Percentiles rank a stretch among this genome's conserved stretches.
Conservation (phyloP, 169 alveolate genomes). For the Plasmodium gallinaceum region DNA sequence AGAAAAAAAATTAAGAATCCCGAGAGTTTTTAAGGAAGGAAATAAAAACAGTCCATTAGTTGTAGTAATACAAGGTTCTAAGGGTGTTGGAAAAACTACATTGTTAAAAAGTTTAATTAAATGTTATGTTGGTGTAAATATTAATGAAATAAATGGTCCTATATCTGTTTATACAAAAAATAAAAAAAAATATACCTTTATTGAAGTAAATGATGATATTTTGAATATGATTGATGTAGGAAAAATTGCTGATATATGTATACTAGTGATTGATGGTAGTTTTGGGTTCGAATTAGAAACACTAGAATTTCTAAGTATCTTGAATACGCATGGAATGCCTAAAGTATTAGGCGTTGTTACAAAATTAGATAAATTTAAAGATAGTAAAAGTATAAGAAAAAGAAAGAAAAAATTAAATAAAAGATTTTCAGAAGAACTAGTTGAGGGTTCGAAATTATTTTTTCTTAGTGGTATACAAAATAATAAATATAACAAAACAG, state of each 20-base stretch:
- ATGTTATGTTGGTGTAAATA: constrained; percentile 92
- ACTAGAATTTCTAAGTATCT: constrained; percentile 97
- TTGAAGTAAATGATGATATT: constrained; percentile 97
- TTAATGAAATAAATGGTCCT: constrained; percentile 92
- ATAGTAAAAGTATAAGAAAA: constrained; percentile 93
- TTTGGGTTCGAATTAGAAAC: constrained; percentile 99
- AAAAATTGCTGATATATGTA: constrained; percentile 97
- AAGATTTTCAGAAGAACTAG: constrained; percentile 97
- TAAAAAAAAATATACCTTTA: constrained; percentile 95
- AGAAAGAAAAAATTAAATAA: constrained; percentile 95
- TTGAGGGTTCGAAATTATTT: constrained; percentile 98
- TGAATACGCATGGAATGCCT: constrained; percentile 95
- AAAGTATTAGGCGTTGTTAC: constrained; percentile 97
- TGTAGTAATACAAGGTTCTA: constrained; percentile 96
- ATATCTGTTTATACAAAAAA: constrained; percentile 96
- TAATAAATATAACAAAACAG: constrained; percentile 94
- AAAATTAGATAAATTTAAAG: constrained; percentile 96
- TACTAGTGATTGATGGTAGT: constrained; percentile 96
- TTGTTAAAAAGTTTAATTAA: constrained; percentile 96
- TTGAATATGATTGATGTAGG: constrained; percentile 97
- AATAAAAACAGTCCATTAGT: constrained; percentile 90
- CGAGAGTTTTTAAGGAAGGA: constrained; percentile 88
- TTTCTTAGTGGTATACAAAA: constrained; percentile 96
- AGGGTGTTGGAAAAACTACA: constrained; percentile 97
- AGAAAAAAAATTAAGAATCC: constrained; percentile 89